A percentile compares a stretch with the other conserved stretches of the same genome.
These are phyloP conservation scores for Rhizophora apiculata DNA, from an alignment of 345 rosid species.

Conservation along the genomic window DNA sequence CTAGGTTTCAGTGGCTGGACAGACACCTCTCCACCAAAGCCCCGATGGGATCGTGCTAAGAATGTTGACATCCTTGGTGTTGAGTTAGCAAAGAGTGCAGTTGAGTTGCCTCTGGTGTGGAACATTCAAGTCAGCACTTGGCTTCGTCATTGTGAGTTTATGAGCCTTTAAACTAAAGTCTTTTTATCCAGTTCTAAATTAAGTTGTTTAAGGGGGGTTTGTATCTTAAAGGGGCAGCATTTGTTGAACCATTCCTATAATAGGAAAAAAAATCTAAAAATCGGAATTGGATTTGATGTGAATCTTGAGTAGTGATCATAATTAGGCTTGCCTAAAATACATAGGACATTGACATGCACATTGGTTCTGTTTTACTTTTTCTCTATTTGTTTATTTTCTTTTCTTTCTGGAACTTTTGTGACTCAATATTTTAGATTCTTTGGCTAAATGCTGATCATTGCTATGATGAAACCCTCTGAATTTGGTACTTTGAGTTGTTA, in stretches of 20 bases:
- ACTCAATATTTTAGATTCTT: neutral
- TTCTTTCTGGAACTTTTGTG: neutral
- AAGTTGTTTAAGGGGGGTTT: neutral
- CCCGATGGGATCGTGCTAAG: constrained; percentile 86
- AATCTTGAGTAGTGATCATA: too few relatives aligned
- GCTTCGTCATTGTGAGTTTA: constrained; percentile 94
- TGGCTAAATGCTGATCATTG: neutral
- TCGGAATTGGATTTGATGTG: too few relatives aligned
- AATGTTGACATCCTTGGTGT: constrained; percentile 84
- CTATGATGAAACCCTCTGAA: neutral
- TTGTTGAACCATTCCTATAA: neutral
- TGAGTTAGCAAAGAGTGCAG: constrained; percentile 80
- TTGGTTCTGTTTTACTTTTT: neutral
- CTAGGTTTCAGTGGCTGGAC: constrained; percentile 96
- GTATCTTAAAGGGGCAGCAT: too few relatives aligned
- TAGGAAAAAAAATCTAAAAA: too few relatives aligned
- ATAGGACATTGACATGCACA: too few relatives aligned
- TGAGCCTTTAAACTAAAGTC: neutral
- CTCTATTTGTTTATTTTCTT: neutral
- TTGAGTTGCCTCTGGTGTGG: constrained; percentile 82
- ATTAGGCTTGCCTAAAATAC: too few relatives aligned
- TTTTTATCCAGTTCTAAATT: neutral
- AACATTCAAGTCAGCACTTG: constrained; percentile 99
- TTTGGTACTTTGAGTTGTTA: too few relatives aligned
- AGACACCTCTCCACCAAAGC: constrained; percentile 61